A percentile compares a stretch with the other conserved stretches of the same genome.
phyloP scores from a whole-genome alignment of 345 rosid genomes.

The Eucalyptus regnans region DNA sequence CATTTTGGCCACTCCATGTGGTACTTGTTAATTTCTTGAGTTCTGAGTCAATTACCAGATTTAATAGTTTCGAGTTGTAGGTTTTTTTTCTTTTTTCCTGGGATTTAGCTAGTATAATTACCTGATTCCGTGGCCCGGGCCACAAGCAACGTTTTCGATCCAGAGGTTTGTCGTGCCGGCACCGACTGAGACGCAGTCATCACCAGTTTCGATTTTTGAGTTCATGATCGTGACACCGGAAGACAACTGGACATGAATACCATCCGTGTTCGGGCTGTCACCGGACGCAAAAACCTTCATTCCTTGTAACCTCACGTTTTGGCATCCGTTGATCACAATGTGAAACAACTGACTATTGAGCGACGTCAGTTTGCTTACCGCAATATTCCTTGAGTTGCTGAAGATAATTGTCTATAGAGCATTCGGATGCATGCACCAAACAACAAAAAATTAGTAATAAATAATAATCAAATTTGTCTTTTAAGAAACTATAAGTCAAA shows the following conservation, averaged over 20 bases:
- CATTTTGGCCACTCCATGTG: not conserved
- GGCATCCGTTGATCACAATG: slow-evolving; percentile 48
- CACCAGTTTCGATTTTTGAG: slow-evolving; percentile 40
- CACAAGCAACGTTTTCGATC: slow-evolving; percentile 47
- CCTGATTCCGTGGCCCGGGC: slow-evolving; percentile 80
- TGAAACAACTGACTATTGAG: slow-evolving; percentile 55
- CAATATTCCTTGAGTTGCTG: slow-evolving; percentile 32
- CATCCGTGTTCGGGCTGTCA: slow-evolving; percentile 74
- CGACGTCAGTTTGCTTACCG: slow-evolving; percentile 39
- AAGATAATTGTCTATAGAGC: slow-evolving; percentile 26
- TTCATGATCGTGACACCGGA: slow-evolving; percentile 30
- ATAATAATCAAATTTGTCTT: not conserved
- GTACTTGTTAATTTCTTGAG: not conserved
- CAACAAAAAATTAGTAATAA: not conserved
- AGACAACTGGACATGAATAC: slow-evolving; percentile 52
- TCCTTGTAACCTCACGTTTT: slow-evolving; percentile 33
- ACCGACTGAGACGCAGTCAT: slow-evolving; percentile 64
- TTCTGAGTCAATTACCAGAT: not conserved
- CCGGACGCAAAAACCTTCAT: slow-evolving; percentile 36
- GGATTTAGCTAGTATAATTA: not conserved
- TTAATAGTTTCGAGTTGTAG: not conserved
- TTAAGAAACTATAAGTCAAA: not conserved
- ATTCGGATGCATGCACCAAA: not conserved
- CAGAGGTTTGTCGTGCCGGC: slow-evolving; percentile 45
- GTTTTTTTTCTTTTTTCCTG: not conserved